These are phyloP conservation scores for Apophysomyces elegans DNA, from an alignment of 371 early-diverging fungal species.

Conservation along the genomic window DNA sequence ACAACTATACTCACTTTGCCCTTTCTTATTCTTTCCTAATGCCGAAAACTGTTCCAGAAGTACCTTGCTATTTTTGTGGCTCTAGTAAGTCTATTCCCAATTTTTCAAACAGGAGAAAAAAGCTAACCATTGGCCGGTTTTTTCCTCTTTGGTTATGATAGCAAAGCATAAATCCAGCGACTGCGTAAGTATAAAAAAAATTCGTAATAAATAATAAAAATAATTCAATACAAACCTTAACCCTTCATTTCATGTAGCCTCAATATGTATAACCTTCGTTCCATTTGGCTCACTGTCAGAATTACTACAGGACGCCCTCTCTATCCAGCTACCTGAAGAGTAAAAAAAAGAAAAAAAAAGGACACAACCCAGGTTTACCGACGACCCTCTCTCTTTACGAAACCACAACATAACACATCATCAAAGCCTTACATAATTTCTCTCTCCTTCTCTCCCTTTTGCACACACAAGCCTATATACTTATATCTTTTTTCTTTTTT, in stretches of 20 bases:
- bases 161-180: slow-evolving; percentile 25
- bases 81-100: slow-evolving; percentile 17
- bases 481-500: not conserved
- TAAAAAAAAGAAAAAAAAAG: not conserved
- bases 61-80: slow-evolving; percentile 14
- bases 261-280: not conserved
- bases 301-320: not conserved
- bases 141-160: slow-evolving; percentile 2
- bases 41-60: not conserved
- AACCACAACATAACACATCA: not conserved
- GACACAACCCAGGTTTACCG: not conserved
- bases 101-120: not conserved
- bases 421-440: not conserved
- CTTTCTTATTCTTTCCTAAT: not conserved
- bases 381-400: not conserved
- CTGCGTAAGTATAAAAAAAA: slow-evolving; percentile 18
- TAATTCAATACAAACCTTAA: not conserved
- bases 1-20: not conserved
- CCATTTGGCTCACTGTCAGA: not conserved
- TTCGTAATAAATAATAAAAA: not conserved
- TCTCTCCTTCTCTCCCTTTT: too few relatives aligned
- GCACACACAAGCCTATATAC: too few relatives aligned
- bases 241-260: not conserved
- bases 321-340: not conserved
- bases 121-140: not conserved